Base-by-base conservation (phyloP, 805 yeast genomes). In the Metahyphopichia silvanorum region DNA sequence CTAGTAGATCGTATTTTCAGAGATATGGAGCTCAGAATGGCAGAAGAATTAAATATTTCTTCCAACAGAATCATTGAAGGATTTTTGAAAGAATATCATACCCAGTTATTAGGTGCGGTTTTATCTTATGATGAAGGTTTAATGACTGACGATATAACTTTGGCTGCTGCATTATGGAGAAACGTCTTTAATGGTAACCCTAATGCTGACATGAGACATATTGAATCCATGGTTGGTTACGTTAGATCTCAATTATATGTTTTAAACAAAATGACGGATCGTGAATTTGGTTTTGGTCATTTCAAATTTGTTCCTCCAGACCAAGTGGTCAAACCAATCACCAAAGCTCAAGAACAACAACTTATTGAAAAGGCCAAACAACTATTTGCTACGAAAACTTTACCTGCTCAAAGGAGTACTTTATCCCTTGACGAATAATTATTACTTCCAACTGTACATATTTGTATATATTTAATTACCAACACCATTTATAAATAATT, bases 51-150 rank as follows among this genome's bases (percentile, higher is more conserved):
- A 77, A 84, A 85, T 35, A 87, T 93, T 27, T 69, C 71, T 40
- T 81, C 93, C 6, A 86, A 86, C 42, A 71, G 93, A 49, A 78
- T 87, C 31, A 83, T 88, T 34, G 95, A 86, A 47, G 80, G 79
- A 16, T 87, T 89, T 60, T 70, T 88, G 63, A 87, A 87, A 56
- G 96, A 88, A 53, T 89, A 86, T 61, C 86, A 89, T 50, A 71
- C 87, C 11, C 98, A 91, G 63, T 66, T 93, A 48, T 76, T 91
- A 56, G 99, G 99, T 28, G 72, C 84, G 25, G 82, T 89, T 2
- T 77, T 88, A 47, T 82, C 95, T 1, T 89, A 89, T 51, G 99
- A 93, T 61, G 98, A 93, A 62, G 97, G 91, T 0, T 71, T 93
- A 31, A 76, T 74, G 39, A 76, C 86, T 16, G 85, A 85, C 39